Percentiles rank a stretch among this genome's conserved stretches.
phyloP scores from a whole-genome alignment of 345 rosid species.

The Fremontodendron californicum region DNA sequence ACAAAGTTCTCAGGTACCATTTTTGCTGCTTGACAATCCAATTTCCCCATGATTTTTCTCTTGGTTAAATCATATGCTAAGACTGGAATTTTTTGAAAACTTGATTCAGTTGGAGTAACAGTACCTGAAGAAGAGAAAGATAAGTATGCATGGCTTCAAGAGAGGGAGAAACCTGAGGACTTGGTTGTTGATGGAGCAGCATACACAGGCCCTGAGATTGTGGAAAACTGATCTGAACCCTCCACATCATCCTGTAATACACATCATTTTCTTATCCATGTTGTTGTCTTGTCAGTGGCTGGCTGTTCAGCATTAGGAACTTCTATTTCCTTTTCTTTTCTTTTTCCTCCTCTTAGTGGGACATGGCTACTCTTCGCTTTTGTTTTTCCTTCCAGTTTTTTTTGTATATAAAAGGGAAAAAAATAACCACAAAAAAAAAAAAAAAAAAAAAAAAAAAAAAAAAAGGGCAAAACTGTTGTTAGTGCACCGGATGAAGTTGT shows the following conservation, averaged over 20 bases:
- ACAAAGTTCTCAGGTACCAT: conserved; percentile 47
- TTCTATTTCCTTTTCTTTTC: neutral
- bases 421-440: neutral
- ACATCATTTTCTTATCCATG: neutral
- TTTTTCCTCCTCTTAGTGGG: neutral
- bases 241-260: conserved; percentile 1
- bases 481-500: conserved; percentile 17
- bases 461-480: neutral
- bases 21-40: neutral
- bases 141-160: conserved; percentile 69
- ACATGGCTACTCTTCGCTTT: conserved; percentile 7
- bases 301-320: conserved; percentile 14
- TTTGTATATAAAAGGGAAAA: conserved; percentile 38
- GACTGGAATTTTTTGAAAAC: neutral
- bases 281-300: neutral
- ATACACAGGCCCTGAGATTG: conserved; percentile 56
- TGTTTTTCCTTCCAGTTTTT: conserved; percentile 28
- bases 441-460: neutral
- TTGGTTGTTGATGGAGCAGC: conserved; percentile 39
- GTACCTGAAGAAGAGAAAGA: conserved; percentile 50
- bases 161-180: conserved; percentile 57
- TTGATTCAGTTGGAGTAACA: conserved; percentile 33
- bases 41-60: neutral
- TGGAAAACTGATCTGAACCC: conserved; percentile 29
- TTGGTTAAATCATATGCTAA: too few species aligned